Percentiles rank a stretch among this genome's conserved stretches.
Conservation (phyloP, 305 asterid genomes). For the Solanum hybrid region DNA sequence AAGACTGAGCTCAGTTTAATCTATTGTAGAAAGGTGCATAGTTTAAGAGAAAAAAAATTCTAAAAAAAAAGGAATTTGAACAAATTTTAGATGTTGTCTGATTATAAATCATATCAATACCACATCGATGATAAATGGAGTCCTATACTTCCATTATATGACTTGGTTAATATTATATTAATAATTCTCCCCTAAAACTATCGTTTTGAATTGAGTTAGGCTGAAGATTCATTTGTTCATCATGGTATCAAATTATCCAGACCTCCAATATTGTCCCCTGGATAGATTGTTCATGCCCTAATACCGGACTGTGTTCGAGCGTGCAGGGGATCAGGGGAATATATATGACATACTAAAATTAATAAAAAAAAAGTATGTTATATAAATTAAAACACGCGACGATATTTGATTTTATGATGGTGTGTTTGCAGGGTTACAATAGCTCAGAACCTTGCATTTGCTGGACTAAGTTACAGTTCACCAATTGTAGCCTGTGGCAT, state of each 20-base stretch:
- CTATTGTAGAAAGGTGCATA: not conserved
- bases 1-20: not conserved
- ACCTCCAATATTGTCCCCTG: no score
- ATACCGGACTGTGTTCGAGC: no score
- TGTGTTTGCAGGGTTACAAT: constrained; percentile 49
- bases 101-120: not conserved
- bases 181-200: not conserved
- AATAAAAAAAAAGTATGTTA: no score
- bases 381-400: not conserved
- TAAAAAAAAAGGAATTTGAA: not conserved
- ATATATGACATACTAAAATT: no score
- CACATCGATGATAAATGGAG: not conserved
- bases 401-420: not conserved
- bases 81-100: not conserved
- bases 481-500: constrained; percentile 73
- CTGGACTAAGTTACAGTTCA: constrained; percentile 68
- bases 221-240: not conserved
- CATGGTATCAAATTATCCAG: not conserved
- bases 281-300: no score
- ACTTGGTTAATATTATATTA: not conserved
- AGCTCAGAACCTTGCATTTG: constrained; percentile 64
- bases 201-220: not conserved
- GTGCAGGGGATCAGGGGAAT: no score
- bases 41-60: not conserved
- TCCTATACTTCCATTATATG: not conserved